These are phyloP conservation scores for Boletus speciosus DNA, from an alignment of 768 basidiomycete species.

Conservation along the genomic window DNA sequence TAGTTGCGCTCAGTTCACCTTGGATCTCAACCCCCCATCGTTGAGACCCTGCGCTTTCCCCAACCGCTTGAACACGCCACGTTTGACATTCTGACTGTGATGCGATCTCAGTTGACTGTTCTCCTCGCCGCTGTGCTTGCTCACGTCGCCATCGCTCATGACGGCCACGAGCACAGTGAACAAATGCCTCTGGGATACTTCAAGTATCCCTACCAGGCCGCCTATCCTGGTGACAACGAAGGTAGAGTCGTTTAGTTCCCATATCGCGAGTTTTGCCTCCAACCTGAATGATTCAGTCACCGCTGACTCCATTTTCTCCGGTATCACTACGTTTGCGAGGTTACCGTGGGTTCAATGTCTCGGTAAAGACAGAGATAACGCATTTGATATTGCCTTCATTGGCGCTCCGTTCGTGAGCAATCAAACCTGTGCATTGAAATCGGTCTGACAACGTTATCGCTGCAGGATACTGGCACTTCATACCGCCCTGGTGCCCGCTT, in stretches of 20 bases:
- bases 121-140: conserved; percentile 27
- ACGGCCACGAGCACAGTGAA: conserved; percentile 41
- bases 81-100: not conserved
- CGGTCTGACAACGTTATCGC: not conserved
- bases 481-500: conserved; percentile 84
- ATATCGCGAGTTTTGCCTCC: not conserved
- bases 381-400: conserved; percentile 80
- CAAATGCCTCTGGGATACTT: conserved; percentile 69
- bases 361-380: conserved; percentile 49
- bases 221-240: conserved; percentile 53
- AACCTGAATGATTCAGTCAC: conserved; percentile 45
- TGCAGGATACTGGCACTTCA: conserved; percentile 66
- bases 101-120: conserved; percentile 23
- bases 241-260: conserved; percentile 33
- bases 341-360: conserved; percentile 84
- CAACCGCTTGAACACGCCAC: too few species aligned
- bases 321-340: conserved; percentile 82
- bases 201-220: conserved; percentile 60
- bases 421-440: not conserved
- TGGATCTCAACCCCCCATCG: not conserved
- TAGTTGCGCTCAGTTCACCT: conserved; percentile 1
- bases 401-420: conserved; percentile 72
- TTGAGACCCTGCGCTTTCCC: not conserved
- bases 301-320: conserved; percentile 76
- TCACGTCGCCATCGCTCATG: conserved; percentile 33